These are phyloP conservation scores for Eleusine indica DNA, from an alignment of 176 grass and related monocot species.

Conservation along the genomic window DNA sequence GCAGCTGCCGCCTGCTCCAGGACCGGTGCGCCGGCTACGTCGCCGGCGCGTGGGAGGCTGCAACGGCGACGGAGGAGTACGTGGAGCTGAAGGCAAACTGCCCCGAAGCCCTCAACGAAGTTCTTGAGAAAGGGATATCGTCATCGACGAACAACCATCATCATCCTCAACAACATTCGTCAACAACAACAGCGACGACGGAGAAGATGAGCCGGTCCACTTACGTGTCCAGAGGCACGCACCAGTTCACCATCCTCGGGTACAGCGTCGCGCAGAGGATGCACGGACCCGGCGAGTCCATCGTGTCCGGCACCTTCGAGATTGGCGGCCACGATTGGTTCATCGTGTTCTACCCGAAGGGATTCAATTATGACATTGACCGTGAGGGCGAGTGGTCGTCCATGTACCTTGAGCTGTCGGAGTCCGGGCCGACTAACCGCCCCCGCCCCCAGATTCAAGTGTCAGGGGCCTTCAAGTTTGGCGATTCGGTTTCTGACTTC, in stretches of 20 bases:
- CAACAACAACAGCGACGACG: neutral
- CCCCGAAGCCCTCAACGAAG: neutral
- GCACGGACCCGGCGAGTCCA: neutral
- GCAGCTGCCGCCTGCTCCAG: neutral
- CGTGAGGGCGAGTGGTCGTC: neutral
- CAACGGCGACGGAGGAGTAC: constrained; percentile 8
- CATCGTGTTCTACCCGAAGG: neutral
- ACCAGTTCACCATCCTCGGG: neutral
- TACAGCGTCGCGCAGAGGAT: neutral
- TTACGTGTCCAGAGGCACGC: neutral
- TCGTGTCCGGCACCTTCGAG: neutral
- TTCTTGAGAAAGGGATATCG: neutral
- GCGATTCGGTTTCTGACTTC: neutral
- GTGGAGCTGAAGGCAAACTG: neutral
- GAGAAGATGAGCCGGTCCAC: neutral
- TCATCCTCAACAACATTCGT: neutral
- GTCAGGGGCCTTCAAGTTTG: neutral
- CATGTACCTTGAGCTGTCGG: neutral
- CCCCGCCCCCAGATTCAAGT: neutral
- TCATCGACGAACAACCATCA: neutral
- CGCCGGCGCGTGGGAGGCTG: neutral
- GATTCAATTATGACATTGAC: too few relatives aligned
- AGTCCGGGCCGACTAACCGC: too few relatives aligned
- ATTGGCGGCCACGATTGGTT: constrained; percentile 3
- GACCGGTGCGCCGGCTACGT: neutral